Base-by-base conservation (phyloP, 2,329 filamentous ascomycete genomes). In the Fusarium brevicatenulatum region DNA sequence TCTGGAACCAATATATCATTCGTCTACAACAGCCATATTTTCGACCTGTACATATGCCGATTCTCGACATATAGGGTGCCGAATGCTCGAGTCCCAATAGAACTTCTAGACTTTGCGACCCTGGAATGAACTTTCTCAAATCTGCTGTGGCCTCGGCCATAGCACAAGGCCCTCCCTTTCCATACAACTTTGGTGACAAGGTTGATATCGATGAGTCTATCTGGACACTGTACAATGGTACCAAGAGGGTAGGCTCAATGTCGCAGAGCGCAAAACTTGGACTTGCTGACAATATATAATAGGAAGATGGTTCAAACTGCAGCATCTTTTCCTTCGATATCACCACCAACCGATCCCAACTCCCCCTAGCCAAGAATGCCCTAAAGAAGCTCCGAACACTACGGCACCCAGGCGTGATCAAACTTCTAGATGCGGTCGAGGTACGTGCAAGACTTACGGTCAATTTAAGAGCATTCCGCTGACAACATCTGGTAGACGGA, bases 311-410 rank as follows among this genome's bases (percentile, higher is more conserved):
- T 39, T 97, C 95, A 8, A 91, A 94, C 77, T 99, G 96, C 84
- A 98, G 95, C 84, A 95, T 99, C 75, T 97, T 99, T 84, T 94
- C 95, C 76, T 99, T 99, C 86, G 95, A 99, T 81, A 89, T 97
- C 63, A 88, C 88, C 67, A 86, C 92, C 65, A 95, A 97, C 81
- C 94, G 91, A 81, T 91, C 93, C 47, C 91, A 92, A 62, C 84
- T 98, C 28, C 93, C 95, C 44, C 89, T 99, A 59, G 96, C 96
- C 59, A 94, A 92, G 83, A 99, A 99, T 85, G 95, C 95, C 49
- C 88, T 98, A 74, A 94, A 95, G 81, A 99, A 98, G 84, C 89
- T 97, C 72, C 92, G 95, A 75, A 99, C 95, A 6, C 85, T 99
- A 78, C 91, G 96, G 77, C 96, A 99, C 82, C 96, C 96, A 2